Conservation (phyloP, 306 rosid species). For the Fragaria iinumae region DNA sequence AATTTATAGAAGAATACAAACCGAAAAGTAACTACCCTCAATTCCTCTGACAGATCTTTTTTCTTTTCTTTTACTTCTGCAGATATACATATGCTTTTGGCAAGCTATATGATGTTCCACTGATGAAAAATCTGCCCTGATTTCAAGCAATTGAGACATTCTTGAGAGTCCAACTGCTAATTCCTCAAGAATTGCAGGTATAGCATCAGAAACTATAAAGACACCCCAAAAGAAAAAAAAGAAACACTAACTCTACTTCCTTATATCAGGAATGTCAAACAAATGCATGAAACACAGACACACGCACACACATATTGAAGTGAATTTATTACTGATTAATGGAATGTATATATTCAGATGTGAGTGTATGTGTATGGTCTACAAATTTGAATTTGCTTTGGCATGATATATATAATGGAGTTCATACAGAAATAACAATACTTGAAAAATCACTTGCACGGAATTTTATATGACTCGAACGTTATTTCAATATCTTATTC, state of each 20-base stretch:
- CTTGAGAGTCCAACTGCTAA: slow-evolving; percentile 18
- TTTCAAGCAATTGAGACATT: slow-evolving; percentile 16
- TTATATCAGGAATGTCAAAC: not conserved
- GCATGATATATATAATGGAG: slow-evolving; percentile 6
- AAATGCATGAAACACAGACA: not conserved
- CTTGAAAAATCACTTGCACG: slow-evolving; percentile 23
- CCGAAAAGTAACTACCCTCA: not conserved
- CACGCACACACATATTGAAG: slow-evolving; percentile 9
- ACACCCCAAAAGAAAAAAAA: not conserved
- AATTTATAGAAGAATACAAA: not conserved
- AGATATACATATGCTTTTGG: slow-evolving; percentile 45
- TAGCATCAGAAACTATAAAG: slow-evolving; percentile 19
- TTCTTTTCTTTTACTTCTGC: slow-evolving; percentile 19
- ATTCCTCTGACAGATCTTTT: not conserved
- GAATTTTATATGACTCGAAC: slow-evolving; percentile 6
- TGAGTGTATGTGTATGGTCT: not conserved
- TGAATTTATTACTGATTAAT: slow-evolving; percentile 4
- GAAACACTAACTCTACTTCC: slow-evolving; percentile 14
- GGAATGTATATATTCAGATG: slow-evolving; percentile 1
- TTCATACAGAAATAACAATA: slow-evolving; percentile 16
- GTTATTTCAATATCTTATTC: not conserved
- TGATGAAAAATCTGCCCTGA: not conserved
- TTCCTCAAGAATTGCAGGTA: slow-evolving; percentile 33
- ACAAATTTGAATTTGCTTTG: slow-evolving; percentile 15
- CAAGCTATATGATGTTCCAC: slow-evolving; percentile 27